phyloP scores from a whole-genome alignment of 352 stramenopile genomes.

The Phytophthora pluvialis region DNA sequence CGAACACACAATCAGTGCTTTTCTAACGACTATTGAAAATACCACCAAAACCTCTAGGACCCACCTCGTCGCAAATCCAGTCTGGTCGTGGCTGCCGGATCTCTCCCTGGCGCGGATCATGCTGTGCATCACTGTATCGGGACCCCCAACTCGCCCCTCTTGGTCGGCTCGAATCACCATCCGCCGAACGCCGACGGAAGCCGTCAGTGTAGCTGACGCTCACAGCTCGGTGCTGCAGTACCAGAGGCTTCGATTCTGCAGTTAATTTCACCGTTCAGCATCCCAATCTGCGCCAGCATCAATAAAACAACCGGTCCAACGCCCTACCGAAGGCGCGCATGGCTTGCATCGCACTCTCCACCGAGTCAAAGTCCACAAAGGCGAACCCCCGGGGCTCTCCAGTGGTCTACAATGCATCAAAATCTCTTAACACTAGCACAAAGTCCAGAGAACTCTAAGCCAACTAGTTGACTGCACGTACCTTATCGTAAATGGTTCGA shows the following conservation, averaged over 20 bases:
- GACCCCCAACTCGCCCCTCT: conserved; percentile 15
- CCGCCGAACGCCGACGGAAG: conserved; percentile 31
- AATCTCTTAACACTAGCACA: background rate
- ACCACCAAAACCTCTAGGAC: background rate
- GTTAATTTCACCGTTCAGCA: conserved; percentile 5
- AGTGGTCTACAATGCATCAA: conserved; percentile 39
- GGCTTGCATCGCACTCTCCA: conserved; percentile 60
- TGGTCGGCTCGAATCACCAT: conserved; percentile 13
- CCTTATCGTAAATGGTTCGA: conserved; percentile 76
- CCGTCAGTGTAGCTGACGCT: conserved; percentile 60
- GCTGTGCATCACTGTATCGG: background rate
- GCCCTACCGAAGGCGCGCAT: conserved; percentile 64
- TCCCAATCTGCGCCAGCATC: conserved; percentile 1
- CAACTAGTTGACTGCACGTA: conserved; percentile 16
- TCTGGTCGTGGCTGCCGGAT: conserved; percentile 48
- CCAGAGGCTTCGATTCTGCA: conserved; percentile 58
- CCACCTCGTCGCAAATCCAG: conserved; percentile 77
- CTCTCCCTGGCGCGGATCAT: conserved; percentile 26
- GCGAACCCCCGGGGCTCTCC: conserved; percentile 78
- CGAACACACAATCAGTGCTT: background rate
- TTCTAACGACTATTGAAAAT: too few relatives aligned
- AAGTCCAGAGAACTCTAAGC: too few relatives aligned
- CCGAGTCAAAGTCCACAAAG: conserved; percentile 75
- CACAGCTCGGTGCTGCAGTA: conserved; percentile 53
- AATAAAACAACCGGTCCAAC: background rate